Evolutionary conservation across 75 land plant species (phyloP), one percentile per base, ranked within the genome.

Genomic region (Cupressus sempervirens): DNA sequence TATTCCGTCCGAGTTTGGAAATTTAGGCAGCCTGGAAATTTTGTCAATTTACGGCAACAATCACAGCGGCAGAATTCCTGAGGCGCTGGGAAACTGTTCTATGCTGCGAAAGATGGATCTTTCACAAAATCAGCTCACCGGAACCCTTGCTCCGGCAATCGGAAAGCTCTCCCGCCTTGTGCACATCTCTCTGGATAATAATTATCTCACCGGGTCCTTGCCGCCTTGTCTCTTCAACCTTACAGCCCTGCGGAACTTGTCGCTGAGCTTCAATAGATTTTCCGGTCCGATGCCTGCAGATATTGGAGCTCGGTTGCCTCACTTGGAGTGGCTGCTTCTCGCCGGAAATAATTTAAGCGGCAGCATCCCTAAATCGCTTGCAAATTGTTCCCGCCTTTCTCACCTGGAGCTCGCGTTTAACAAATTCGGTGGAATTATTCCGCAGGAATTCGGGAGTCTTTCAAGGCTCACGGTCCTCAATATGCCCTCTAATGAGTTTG

Each of bases 11-110:
- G 88, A 87, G 83, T 46, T 95, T 0, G 95, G 93, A 18, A 73
- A 83, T 43, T 65, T 95, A 86, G 84, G 73, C 26, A 88, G 88
- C 3, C 89, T 95, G 56, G 83, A 86, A 82, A 43, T 73, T 14
- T 76, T 96, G 72, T 90, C 92, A 30, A 84, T 93, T 7, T 91
- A 93, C 62, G 65, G 32, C 6, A 91, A 92, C 77, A 88, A 43
- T 26, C 76, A 89, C 62, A 85, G 87, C 35, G 93, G 98, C 58
- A 38, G 52, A 7, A 91, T 96, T 48, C 98, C 98, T 40, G 83
- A 88, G 1, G 80, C 87, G 3, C 20, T 96, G 36, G 92, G 90
- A 46, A 88, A 88, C 83, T 84, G 95, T 81, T 70, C 86, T 10
- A 88, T 86, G 53, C 86, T 94, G 4, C 73, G 80, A 30, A 77